These are phyloP conservation scores for Russula foetens DNA, from an alignment of 768 basidiomycete genomes.

Conservation along the genomic window DNA sequence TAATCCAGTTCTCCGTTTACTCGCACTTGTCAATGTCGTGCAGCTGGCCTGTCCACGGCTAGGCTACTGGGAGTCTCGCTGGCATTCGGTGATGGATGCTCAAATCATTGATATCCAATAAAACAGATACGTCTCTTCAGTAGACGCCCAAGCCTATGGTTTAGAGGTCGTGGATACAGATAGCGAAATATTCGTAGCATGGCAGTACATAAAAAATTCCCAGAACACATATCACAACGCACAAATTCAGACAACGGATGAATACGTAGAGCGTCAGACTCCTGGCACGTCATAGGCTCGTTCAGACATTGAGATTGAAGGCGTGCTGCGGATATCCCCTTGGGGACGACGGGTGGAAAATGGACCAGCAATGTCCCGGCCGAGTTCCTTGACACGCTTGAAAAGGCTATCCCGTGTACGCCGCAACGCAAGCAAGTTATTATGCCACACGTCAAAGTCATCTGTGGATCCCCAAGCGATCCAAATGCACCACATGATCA, in stretches of 20 bases:
- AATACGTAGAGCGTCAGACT: neutral
- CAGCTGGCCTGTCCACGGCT: too few species aligned
- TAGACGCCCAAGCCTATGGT: too few species aligned
- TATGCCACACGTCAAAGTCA: neutral
- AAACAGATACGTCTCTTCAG: too few species aligned
- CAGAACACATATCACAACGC: neutral
- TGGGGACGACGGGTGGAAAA: neutral
- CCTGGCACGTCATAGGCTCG: neutral
- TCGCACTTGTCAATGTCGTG: too few species aligned
- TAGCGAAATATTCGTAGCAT: neutral
- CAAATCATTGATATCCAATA: too few species aligned
- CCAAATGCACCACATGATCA: constrained; percentile 2
- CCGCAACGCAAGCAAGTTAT: neutral
- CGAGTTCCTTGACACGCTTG: neutral
- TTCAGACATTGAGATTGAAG: neutral
- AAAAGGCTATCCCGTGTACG: neutral
- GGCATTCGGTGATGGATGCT: too few species aligned
- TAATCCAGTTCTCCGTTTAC: too few species aligned
- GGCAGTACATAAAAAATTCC: neutral
- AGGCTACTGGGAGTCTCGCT: too few species aligned
- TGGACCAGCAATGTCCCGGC: neutral
- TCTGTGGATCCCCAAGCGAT: neutral
- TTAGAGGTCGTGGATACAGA: neutral
- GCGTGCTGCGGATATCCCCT: neutral
- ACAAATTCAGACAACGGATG: neutral